Base-by-base conservation (phyloP, 1,284 basidiomycete species). In the Termitomyces sp. region DNA sequence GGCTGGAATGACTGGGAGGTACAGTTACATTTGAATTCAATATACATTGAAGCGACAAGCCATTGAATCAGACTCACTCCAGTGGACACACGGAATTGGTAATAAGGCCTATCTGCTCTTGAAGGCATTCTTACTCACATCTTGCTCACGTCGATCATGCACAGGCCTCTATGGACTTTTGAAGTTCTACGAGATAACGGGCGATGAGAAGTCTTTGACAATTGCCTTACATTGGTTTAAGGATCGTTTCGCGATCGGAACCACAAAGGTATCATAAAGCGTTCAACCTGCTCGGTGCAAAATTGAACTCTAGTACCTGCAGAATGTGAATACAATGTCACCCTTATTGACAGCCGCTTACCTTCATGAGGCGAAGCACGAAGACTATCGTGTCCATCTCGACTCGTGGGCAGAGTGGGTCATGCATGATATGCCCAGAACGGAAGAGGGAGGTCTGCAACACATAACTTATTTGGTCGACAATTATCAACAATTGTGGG, bases 261-360 rank as follows among this genome's bases (percentile, higher is more conserved):
- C 81, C 5, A 81, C 80, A 6, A 83, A 84, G 66, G 72, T 69
- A 59, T 33, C 33, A 33, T 18, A 26, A 14, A 39, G 16, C 11
- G 21, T 30, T 6, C 24, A 42, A 30, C 9, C 9, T 10, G 26
- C 8, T 21, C 11, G 9, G 37, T 28, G 33, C 34, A 41, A 44
- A 39, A 10, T 35, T 33, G 37, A 42, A 6, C 10, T 13, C 18
- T 40, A 21, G 21, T 34, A 31, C 16, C 44, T 45, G 16, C 43
- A 73, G 73, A 84, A 86, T 63, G 81, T 86, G 60, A 84, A 84
- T 66, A 84, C 83, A 10, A 82, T 84, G 80, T 77, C 81, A 1
- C 79, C 81, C 0, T 72, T 86, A 49, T 72, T 84, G 41, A 78
- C 78, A 7, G 76, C 81, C 10, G 78, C 81, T 0, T 77, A 76